Evolutionary conservation across 352 stramenopile genomes (phyloP), one percentile per base, ranked within the genome.

Genomic region (Phytophthora quininea): DNA sequence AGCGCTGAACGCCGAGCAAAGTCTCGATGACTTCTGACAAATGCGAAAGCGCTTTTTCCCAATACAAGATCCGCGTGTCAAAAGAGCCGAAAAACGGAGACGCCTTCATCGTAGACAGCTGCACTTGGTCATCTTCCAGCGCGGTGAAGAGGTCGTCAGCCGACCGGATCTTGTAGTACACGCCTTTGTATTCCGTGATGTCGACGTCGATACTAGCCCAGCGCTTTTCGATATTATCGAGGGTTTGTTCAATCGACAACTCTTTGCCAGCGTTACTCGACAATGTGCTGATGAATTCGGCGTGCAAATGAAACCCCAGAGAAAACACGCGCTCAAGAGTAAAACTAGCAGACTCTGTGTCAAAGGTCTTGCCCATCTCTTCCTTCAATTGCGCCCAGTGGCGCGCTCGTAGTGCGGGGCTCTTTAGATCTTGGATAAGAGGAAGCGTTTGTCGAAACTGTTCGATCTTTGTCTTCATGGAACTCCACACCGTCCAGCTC

Each of bases 401-500:
- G 38, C 92, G 86, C 8, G 86, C 67, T 8, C 93, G 84, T 33
- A 98, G 61, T 7, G 92, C 92, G 27, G 91, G 90, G 38, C 91
- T 97, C 64, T 97, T 97, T 1, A 98, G 77, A 48, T 98, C 92
- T 69, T 97, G 89, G 52, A 98, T 98, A 3, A 98, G 68, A n/a
- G 91, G 92, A 40, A 98, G 71, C 0, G 91, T 97, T 55, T 97
- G 92, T 14, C 97, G 82, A 62, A 93, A 92, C 67, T 98, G 96
- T 49, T 98, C 94, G 48, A 98, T 97, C 58, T 97, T 98, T 2
- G 92, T 89, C 62, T 96, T 93, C 79, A 98, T 97, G 10, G 95
- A 84, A 48, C 82, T 92, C 92, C 93, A 98, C 27, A 91, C 88
- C 1, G 79, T 80, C 93, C 93, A 98, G 52, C 73, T 88, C 66